A percentile compares a stretch with the other conserved stretches of the same genome.
Evolutionary conservation across 2,329 filamentous ascomycete genomes (phyloP).

Genomic region (Fusarium duplospermum): DNA sequence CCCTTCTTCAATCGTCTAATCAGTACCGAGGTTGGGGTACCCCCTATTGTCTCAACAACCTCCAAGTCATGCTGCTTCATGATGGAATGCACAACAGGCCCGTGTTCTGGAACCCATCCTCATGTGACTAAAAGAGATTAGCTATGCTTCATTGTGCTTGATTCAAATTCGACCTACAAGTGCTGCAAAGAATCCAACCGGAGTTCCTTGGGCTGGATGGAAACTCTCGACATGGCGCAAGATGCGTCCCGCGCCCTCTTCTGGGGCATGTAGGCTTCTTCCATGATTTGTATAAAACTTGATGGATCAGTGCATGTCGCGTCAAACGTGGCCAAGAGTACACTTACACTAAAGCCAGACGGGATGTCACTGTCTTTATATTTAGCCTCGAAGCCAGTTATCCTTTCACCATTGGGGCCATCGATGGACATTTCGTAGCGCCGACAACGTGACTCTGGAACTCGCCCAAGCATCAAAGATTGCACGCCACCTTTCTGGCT

Average conservation of each 20-base stretch:
- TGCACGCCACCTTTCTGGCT: neutral
- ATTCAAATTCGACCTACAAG: neutral
- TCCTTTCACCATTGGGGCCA: conserved; percentile 8
- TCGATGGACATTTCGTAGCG: neutral
- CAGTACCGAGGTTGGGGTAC: too few species aligned
- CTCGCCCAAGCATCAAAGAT: neutral
- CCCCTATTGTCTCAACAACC: too few species aligned
- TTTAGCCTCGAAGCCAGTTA: neutral
- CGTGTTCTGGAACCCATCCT: neutral
- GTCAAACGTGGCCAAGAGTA: neutral
- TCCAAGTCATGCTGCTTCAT: neutral
- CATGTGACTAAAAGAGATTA: neutral
- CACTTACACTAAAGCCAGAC: neutral
- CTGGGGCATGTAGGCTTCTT: neutral
- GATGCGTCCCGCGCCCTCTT: too few species aligned
- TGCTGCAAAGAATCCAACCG: neutral
- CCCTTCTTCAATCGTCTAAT: too few species aligned
- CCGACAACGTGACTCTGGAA: neutral
- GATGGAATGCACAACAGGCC: neutral
- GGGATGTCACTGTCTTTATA: too few species aligned
- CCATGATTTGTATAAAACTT: conserved; percentile 8
- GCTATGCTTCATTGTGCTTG: neutral
- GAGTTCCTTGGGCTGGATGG: neutral
- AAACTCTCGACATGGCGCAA: too few species aligned
- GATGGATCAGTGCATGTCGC: neutral